Base-by-base conservation (phyloP, 352 stramenopile species). In the Globisporangium splendens region DNA sequence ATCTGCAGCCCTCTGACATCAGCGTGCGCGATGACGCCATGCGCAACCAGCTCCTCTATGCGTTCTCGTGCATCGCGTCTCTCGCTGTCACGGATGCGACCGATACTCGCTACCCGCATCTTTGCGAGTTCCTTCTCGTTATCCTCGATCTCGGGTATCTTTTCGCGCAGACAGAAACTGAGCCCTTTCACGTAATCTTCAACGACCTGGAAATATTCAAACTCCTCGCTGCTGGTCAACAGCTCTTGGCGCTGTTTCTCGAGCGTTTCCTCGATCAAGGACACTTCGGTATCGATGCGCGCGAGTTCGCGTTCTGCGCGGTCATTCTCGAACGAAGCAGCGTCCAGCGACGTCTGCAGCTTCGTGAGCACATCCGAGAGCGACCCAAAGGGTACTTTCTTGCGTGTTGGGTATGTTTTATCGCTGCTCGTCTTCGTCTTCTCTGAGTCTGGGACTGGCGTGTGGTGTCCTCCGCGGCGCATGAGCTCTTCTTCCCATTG, bases 401-500 rank as follows among this genome's bases (percentile, higher is more conserved):
- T 78, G 3, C 65, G 66, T 1, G 76, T 90, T 20, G 82, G 82
- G 51, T 92, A 92, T 1, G 50, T 21, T 41, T 54, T 39, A 56
- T 63, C 7, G 33, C 44, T 15, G 58, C 59, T 5, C 52, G 53
- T 41, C 46, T 49, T 13, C 48, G 21, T n/a, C 56, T 63, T 8
- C 53, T 48, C 38, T 54, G 46, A 12, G 56, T 54, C 46, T 14
- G 51, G 28, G 0, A 55, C 17, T 6, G 42, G 31, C 0, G 68
- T 38, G 17, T 75, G 65, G 56, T 80, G 79, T 1, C 83, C 83
- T 12, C 80, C 83, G 43, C 83, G 69, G 17, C 83, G 78, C 77
- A 93, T 89, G 10, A 93, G 64, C 44, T 93, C 80, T 64, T 89
- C 80, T 46, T 93, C 83, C 83, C 83, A 93, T 3, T 62, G 72